A percentile compares a stretch with the other conserved stretches of the same genome.
phyloP scores from a whole-genome alignment of 306 rosid species.

The Quercus aquifolioides region DNA sequence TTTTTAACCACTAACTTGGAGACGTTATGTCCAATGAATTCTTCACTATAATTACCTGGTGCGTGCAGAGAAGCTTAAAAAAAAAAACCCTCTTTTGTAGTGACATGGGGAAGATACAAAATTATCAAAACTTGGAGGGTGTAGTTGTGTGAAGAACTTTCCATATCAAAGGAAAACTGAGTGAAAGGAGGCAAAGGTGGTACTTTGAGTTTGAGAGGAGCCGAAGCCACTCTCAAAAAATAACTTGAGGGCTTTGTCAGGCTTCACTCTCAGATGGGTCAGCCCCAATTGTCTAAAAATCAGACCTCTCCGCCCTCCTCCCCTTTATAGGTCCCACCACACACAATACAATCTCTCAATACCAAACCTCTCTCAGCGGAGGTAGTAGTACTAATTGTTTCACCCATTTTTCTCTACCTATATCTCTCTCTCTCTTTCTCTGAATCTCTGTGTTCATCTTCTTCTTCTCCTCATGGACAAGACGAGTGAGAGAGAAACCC shows the following conservation, averaged over 20 bases:
- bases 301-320: constrained; percentile 34
- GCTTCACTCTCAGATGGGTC: constrained; percentile 77
- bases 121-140: background rate
- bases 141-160: background rate
- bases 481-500: constrained; percentile 61
- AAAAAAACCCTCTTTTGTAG: background rate
- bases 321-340: constrained; percentile 62
- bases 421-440: background rate
- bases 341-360: background rate
- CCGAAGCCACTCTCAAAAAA: constrained; percentile 37
- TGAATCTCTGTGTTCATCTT: background rate
- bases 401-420: constrained; percentile 2
- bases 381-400: too few relatives aligned
- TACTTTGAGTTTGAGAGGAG: constrained; percentile 51
- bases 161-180: constrained; percentile 19
- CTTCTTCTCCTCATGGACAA: constrained; percentile 52
- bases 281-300: constrained; percentile 58
- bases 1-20: too few relatives aligned
- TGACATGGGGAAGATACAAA: background rate
- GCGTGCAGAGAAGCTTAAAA: too few relatives aligned
- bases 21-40: too few relatives aligned
- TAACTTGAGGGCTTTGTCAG: constrained; percentile 69
- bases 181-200: constrained; percentile 40
- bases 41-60: too few relatives aligned
- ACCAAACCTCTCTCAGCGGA: too few relatives aligned